Percentiles rank a stretch among this genome's conserved stretches.
These are phyloP conservation scores for Botrytis sinoallii DNA, from an alignment of 2,329 filamentous ascomycete species.

Conservation along the genomic window DNA sequence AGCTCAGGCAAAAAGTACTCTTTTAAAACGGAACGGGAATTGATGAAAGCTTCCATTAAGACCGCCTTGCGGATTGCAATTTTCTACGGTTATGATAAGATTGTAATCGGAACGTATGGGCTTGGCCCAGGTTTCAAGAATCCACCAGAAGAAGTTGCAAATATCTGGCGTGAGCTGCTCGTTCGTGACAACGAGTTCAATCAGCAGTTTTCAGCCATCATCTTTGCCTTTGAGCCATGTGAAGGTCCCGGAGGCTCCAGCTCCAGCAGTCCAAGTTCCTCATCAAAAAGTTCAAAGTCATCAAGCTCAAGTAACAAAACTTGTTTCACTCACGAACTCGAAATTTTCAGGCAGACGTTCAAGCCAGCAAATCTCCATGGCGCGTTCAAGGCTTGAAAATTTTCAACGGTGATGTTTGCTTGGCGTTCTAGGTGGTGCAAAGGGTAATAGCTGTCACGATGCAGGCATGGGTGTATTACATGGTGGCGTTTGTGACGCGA, in stretches of 20 bases:
- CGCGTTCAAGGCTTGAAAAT: slow-evolving; percentile 14
- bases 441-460: slow-evolving; percentile 1
- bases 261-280: slow-evolving; percentile 26
- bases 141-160: slow-evolving; percentile 61
- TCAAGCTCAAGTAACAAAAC: slow-evolving; percentile 15
- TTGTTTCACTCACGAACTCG: slow-evolving; percentile 13
- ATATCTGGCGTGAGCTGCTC: slow-evolving; percentile 64
- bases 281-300: slow-evolving; percentile 20
- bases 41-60: slow-evolving; percentile 71
- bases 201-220: slow-evolving; percentile 58
- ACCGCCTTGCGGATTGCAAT: slow-evolving; percentile 68
- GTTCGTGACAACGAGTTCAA: slow-evolving; percentile 60
- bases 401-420: background rate
- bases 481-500: slow-evolving; percentile 10
- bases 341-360: slow-evolving; percentile 19
- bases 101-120: slow-evolving; percentile 64
- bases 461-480: slow-evolving; percentile 7
- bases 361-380: slow-evolving; percentile 20
- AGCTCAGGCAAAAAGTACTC: slow-evolving; percentile 66
- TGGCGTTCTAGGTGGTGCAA: slow-evolving; percentile 4
- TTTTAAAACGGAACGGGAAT: slow-evolving; percentile 66
- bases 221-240: slow-evolving; percentile 62
- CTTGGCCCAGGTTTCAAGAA: slow-evolving; percentile 63
- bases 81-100: slow-evolving; percentile 53
- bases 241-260: slow-evolving; percentile 43